Conservation (phyloP, 2,329 filamentous ascomycete genomes). For the Lasiodiplodia citricola region DNA sequence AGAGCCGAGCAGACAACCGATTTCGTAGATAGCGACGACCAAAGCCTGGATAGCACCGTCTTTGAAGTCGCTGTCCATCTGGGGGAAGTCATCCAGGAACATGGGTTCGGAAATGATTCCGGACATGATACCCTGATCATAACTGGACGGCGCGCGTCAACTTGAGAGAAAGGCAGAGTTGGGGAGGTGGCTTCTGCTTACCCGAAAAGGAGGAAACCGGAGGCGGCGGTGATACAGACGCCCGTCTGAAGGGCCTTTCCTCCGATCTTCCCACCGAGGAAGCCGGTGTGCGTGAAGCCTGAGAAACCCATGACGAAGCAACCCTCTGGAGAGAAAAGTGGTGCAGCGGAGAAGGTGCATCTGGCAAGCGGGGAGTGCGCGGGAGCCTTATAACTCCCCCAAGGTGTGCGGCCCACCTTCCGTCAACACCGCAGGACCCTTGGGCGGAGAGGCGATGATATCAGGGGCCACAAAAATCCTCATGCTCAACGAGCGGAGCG, state of each 20-base stretch:
- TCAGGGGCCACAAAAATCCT: conserved; percentile 18
- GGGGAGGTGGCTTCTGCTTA: conserved; percentile 29
- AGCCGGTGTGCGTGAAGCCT: conserved; percentile 23
- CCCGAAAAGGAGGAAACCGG: conserved; percentile 56
- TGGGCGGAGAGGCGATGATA: conserved; percentile 19
- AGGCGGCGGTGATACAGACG: conserved; percentile 50
- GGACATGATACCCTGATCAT: conserved; percentile 43
- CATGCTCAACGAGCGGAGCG: background rate
- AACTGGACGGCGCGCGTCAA: background rate
- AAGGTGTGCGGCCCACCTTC: conserved; percentile 11
- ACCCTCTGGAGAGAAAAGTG: background rate
- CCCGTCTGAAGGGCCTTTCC: conserved; percentile 39
- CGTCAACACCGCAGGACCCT: conserved; percentile 19
- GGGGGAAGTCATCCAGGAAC: conserved; percentile 44
- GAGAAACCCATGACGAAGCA: conserved; percentile 22
- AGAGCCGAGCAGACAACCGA: conserved; percentile 53
- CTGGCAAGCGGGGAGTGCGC: background rate
- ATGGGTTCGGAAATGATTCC: conserved; percentile 47
- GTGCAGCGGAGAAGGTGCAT: background rate
- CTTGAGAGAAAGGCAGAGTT: background rate
- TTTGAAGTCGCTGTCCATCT: conserved; percentile 41
- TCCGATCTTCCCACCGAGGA: conserved; percentile 25
- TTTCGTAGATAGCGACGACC: conserved; percentile 58
- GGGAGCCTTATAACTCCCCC: conserved; percentile 8
- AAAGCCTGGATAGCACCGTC: conserved; percentile 50